These are phyloP conservation scores for Raffaelea arxii DNA, from an alignment of 2,329 filamentous ascomycete species.

Conservation along the genomic window DNA sequence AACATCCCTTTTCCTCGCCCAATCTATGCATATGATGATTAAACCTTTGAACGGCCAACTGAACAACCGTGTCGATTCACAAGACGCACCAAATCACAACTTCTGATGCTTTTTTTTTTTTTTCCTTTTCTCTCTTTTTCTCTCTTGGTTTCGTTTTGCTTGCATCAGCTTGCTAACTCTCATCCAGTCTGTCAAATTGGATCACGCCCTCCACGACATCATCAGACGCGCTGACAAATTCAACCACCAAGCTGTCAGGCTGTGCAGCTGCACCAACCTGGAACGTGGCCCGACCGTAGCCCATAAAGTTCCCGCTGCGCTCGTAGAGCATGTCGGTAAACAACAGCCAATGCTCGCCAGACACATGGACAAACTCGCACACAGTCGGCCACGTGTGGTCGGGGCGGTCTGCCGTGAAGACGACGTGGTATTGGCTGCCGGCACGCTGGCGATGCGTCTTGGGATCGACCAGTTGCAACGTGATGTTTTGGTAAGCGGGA, in stretches of 20 bases:
- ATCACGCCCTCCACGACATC: constrained; percentile 20
- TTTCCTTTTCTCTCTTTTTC: neutral
- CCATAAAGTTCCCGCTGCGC: constrained; percentile 15
- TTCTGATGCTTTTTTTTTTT: constrained; percentile 33
- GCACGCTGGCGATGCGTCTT: neutral
- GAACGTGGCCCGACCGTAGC: constrained; percentile 23
- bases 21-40: constrained; percentile 40
- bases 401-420: constrained; percentile 15
- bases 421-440: constrained; percentile 10
- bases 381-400: constrained; percentile 22
- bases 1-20: too few species aligned
- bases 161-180: neutral
- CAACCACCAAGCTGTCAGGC: constrained; percentile 19
- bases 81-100: constrained; percentile 36
- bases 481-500: constrained; percentile 28
- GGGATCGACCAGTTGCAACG: constrained; percentile 9
- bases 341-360: constrained; percentile 25
- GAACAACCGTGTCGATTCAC: constrained; percentile 47
- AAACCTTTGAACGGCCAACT: constrained; percentile 54
- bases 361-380: constrained; percentile 24
- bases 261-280: constrained; percentile 18
- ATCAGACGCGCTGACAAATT: constrained; percentile 15
- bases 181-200: constrained; percentile 17
- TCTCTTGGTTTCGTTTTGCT: neutral
- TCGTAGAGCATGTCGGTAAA: constrained; percentile 17